Base-by-base conservation (phyloP, 164 flowering plant genomes). In the Chloranthus sessilifolius region DNA sequence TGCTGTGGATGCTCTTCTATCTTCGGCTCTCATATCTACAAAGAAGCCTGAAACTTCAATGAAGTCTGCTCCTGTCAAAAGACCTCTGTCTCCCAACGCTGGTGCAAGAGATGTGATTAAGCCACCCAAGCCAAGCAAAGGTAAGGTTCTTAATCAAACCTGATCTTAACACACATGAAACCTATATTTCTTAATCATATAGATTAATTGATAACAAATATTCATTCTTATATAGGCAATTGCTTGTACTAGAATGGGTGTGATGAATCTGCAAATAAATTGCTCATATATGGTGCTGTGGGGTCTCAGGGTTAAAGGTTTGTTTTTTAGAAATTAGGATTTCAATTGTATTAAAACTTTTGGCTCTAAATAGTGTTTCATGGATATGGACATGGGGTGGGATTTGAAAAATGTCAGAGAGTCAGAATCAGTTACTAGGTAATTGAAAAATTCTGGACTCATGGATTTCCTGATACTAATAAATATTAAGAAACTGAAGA, bases 1-100 rank as follows among this genome's bases (percentile, higher is more conserved):
- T 47, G 95, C 84, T 41, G 90, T 88, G 47, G 91, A 88, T 65
- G 88, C 88, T 30, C 83, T 88, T 62, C 82, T 85, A 50, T 61
- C 77, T 49, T 83, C 90, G 4, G 71, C 94, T 65, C 76, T 83
- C 22, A 74, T 88, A 64, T 66, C 96, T 58, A 69, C 88, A 3
- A 88, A 75, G 70, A 88, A 80, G 68, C 42, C 70, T 31, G 83
- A 69, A 52, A 43, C 67, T 33, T 65, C 80, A 31, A 21, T 25
- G 3, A 77, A 65, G 50, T 27, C 71, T 41, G 29, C 38, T 48
- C 43, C 74, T 40, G 39, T 41, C 2, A 83, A 67, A 63, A 77
- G 72, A 60, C 50, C 74, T 59, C 51, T 8, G 54, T 65, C 85
- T 2, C 55, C 76, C 10, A 50, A 60, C 12, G 39, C 64, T 38